phyloP scores from a whole-genome alignment of 768 basidiomycete species.

The Boletus rubescentipes region DNA sequence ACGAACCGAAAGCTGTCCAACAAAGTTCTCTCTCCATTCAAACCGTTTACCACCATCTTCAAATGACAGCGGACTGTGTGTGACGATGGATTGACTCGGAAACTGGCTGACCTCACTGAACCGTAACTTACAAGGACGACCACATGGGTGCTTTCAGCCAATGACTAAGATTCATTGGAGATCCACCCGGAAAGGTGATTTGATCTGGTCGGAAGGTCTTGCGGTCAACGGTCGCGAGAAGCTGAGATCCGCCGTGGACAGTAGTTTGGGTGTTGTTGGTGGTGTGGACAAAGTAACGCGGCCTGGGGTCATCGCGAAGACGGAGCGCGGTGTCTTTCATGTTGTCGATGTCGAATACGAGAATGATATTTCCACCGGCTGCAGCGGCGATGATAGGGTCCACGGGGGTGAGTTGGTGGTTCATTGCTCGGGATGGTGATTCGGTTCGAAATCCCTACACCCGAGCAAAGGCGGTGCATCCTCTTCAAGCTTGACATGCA shows the following conservation, averaged over 20 bases:
- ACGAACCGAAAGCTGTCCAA: conserved; percentile 2
- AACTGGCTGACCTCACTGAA: background rate
- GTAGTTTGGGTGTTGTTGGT: background rate
- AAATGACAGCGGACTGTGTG: background rate
- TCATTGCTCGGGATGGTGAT: background rate
- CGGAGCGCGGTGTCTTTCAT: background rate
- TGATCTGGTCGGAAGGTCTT: background rate
- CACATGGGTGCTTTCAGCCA: background rate
- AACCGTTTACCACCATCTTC: background rate
- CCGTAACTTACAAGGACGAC: background rate
- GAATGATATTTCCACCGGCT: background rate
- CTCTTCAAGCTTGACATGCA: too few species aligned
- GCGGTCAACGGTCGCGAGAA: background rate
- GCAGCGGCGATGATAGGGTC: background rate
- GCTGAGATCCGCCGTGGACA: background rate
- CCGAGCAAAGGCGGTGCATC: too few species aligned
- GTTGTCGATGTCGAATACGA: conserved; percentile 1
- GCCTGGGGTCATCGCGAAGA: background rate
- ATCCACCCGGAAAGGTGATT: background rate
- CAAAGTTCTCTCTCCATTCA: conserved; percentile 2
- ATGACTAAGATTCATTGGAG: background rate
- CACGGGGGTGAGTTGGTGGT: background rate
- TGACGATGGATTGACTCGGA: too few species aligned
- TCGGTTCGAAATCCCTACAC: too few species aligned
- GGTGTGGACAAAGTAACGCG: conserved; percentile 1